Conservation (phyloP, 345 rosid genomes). For the Acer campestre region DNA sequence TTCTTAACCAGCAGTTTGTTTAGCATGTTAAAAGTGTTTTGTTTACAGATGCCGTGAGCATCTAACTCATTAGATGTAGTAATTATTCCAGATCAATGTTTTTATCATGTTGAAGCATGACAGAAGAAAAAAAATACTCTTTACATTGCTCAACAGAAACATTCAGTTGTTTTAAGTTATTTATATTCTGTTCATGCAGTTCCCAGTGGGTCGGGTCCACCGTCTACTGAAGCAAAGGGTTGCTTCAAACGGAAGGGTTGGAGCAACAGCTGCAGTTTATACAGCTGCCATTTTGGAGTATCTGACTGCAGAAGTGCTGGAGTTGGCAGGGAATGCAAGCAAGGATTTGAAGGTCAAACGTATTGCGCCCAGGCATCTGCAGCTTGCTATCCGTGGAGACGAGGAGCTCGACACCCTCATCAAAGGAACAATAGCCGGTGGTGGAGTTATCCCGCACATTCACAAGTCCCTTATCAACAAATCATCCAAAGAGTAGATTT, state of each 20-base stretch:
- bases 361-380: constrained; percentile 68
- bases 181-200: constrained; percentile 33
- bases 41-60: not conserved
- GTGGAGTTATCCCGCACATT: constrained; percentile 77
- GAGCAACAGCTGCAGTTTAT: constrained; percentile 81
- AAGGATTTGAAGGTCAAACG: constrained; percentile 78
- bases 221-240: constrained; percentile 62
- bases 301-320: constrained; percentile 70
- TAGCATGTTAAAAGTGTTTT: not conserved
- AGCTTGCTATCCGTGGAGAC: constrained; percentile 72
- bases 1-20: not conserved
- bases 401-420: constrained; percentile 76
- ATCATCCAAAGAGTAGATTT: constrained; percentile 57
- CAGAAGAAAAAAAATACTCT: not conserved
- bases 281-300: constrained; percentile 70
- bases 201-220: constrained; percentile 73
- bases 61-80: not conserved
- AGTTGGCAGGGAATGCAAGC: constrained; percentile 73
- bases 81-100: not conserved
- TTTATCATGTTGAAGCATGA: not conserved
- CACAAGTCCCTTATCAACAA: constrained; percentile 81
- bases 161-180: not conserved
- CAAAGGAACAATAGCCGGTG: constrained; percentile 75
- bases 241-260: constrained; percentile 69
- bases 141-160: not conserved